Conservation (phyloP, 306 rosid species). For the Trifolium subterraneum region DNA sequence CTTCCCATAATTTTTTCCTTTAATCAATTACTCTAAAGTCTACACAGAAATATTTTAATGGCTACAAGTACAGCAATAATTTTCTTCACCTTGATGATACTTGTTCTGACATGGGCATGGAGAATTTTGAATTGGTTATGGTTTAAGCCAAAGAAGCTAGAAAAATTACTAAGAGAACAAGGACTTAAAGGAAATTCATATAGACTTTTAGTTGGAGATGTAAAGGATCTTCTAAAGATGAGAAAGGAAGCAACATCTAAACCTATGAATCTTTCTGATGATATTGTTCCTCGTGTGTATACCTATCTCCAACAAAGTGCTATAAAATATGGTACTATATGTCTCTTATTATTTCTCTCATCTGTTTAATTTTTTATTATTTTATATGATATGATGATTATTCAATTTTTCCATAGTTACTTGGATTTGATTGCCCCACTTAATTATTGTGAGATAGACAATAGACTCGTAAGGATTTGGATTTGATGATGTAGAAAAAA, state of each 20-base stretch:
- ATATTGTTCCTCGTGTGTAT: slow-evolving; percentile 45
- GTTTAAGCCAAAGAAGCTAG: slow-evolving; percentile 59
- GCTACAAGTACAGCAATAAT: neutral
- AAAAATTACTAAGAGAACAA: slow-evolving; percentile 52
- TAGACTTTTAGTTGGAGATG: slow-evolving; percentile 36
- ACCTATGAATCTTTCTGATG: slow-evolving; percentile 52
- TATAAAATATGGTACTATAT: slow-evolving; percentile 45
- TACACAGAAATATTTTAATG: slow-evolving; percentile 6
- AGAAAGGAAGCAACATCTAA: slow-evolving; percentile 41
- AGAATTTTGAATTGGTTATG: slow-evolving; percentile 51
- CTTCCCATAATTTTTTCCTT: neutral
- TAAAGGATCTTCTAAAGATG: slow-evolving; percentile 18
- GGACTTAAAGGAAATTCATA: slow-evolving; percentile 58
- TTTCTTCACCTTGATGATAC: neutral
- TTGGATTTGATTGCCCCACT: no score
- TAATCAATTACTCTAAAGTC: neutral
- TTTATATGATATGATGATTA: no score
- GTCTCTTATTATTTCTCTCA: neutral
- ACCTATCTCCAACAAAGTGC: slow-evolving; percentile 43
- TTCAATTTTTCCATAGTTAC: no score
- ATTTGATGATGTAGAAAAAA: no score
- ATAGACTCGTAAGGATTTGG: no score
- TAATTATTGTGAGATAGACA: no score
- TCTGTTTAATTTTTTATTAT: no score
- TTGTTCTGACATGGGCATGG: slow-evolving; percentile 42